A percentile compares a stretch with the other conserved stretches of the same genome.
These are phyloP conservation scores for Cyclocybe cylindracea DNA, from an alignment of 768 basidiomycete species.

Conservation along the genomic window DNA sequence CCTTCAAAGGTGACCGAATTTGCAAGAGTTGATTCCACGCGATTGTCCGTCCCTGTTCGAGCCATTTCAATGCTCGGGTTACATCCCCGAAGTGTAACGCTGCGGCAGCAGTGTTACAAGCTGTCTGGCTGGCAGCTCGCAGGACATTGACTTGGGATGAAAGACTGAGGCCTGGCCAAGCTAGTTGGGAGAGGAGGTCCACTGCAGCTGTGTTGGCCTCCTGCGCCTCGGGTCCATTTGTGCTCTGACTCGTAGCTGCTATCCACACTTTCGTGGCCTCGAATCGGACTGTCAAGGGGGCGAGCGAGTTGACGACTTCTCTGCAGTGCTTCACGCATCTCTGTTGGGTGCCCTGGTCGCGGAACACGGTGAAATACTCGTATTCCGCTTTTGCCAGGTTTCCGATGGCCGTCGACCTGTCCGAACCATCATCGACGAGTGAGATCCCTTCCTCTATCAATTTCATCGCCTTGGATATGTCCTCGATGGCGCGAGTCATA, in stretches of 20 bases:
- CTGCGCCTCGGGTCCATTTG: not conserved
- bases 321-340: slow-evolving; percentile 6
- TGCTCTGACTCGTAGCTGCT: not conserved
- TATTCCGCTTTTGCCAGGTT: slow-evolving; percentile 3
- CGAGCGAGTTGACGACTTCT: not conserved
- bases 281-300: slow-evolving; percentile 4
- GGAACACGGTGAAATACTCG: not conserved
- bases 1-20: slow-evolving; percentile 4
- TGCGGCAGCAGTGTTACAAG: slow-evolving; percentile 4
- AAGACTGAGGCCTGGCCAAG: slow-evolving; percentile 8
- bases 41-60: slow-evolving; percentile 13
- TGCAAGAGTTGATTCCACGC: slow-evolving; percentile 11
- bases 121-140: not conserved
- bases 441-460: too few species aligned
- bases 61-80: slow-evolving; percentile 1
- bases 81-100: slow-evolving; percentile 4
- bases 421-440: too few species aligned
- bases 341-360: not conserved
- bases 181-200: slow-evolving; percentile 5
- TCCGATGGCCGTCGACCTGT: not conserved
- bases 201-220: slow-evolving; percentile 3
- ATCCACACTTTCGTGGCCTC: slow-evolving; percentile 2
- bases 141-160: slow-evolving; percentile 5
- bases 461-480: too few species aligned
- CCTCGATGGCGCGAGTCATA: not conserved